Evolutionary conservation across 192 early-diverging fungal species (phyloP), one percentile per base, ranked within the genome.

Genomic region (Globomyces pollinis-pini): DNA sequence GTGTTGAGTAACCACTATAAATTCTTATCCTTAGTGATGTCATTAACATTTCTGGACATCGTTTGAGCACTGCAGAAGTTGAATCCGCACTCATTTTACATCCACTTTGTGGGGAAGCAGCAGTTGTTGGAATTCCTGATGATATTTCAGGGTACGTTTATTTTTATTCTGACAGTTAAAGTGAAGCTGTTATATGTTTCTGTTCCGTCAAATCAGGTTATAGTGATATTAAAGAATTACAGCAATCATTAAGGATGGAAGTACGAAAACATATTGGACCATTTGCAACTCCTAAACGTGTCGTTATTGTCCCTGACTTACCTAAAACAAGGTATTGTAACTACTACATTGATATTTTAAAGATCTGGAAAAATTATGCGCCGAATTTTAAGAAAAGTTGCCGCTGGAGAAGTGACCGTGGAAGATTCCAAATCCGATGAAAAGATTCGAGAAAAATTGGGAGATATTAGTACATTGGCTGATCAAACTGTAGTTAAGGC

Each of bases 301-400:
- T 98, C 29, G 83, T 94, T 54, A 62, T 96, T 56, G 86, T 90
- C 3, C 75, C 75, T 20, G 93, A 93, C 70, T 75, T 96, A 56
- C 93, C 94, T 65, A 96, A 98, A 80, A 98, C 94, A 23, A 83
- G 93, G n/a, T n/a, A n/a, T n/a, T n/a, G n/a, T n/a, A n/a, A n/a
- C n/a, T n/a, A n/a, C n/a, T n/a, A n/a, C n/a, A n/a, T n/a, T n/a
- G n/a, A n/a, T n/a, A n/a, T n/a, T n/a, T n/a, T n/a, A n/a, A n/a
- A n/a, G n/a, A 24, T 87, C 84, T 31, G 94, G 94, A 49, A 98
- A 98, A 77, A 91, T 98, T 66, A 94, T 98, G 87, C 81, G 94
- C 38, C 82, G 94, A 43, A 86, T 98, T 57, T 74, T 98, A 73
- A 77, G 93, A 66, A 96, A 98, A 85, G 83, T 93, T 45, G 88